These are phyloP conservation scores for Claviceps pazoutovae DNA, from an alignment of 2,329 filamentous ascomycete species.

Conservation along the genomic window DNA sequence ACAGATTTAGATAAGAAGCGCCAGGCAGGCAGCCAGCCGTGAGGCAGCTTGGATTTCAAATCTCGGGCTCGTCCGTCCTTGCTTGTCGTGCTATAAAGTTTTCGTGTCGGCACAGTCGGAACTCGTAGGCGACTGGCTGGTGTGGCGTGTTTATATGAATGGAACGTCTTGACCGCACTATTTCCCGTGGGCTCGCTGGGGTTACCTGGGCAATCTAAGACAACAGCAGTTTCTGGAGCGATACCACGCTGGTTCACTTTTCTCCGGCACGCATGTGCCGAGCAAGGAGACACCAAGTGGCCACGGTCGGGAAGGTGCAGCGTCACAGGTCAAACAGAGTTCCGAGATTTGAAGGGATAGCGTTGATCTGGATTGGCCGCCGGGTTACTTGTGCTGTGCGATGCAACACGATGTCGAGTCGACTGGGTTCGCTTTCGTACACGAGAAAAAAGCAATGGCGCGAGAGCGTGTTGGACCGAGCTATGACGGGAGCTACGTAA, in stretches of 20 bases:
- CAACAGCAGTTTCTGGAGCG: conserved; percentile 3
- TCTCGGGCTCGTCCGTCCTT: background rate
- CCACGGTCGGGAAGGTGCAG: conserved; percentile 6
- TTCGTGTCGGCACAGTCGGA: background rate
- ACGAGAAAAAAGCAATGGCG: background rate
- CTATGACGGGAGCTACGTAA: background rate
- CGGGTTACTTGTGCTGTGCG: conserved; percentile 1
- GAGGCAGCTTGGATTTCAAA: background rate
- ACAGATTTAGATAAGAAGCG: background rate
- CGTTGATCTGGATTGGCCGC: conserved; percentile 1
- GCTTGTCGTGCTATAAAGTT: background rate
- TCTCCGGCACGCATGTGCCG: conserved; percentile 6
- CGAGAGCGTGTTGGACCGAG: background rate
- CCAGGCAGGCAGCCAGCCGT: background rate
- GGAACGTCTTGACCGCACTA: background rate
- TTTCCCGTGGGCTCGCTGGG: background rate
- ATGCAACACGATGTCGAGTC: background rate
- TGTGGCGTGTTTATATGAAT: background rate
- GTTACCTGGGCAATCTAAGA: conserved; percentile 3
- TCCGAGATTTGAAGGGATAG: background rate
- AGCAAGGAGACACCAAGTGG: conserved; percentile 5
- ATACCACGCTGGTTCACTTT: conserved; percentile 3
- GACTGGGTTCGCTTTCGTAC: background rate
- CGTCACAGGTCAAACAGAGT: background rate
- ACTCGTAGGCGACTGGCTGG: background rate